phyloP scores from a whole-genome alignment of 495 filamentous ascomycete species.

The Tuber aestivum region DNA sequence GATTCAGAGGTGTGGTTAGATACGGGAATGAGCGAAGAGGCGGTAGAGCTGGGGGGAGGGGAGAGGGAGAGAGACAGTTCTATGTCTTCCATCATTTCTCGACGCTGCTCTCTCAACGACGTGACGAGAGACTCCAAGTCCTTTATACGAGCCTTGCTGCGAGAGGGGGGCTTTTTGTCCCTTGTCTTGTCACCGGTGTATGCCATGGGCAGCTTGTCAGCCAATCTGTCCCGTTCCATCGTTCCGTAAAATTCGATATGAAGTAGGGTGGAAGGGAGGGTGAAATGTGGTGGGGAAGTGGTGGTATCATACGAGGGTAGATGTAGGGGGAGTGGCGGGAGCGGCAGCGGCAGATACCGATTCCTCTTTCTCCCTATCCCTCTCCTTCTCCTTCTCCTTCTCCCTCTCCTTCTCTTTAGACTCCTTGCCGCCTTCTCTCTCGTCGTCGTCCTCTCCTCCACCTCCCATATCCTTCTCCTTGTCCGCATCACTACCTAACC shows the following conservation, averaged over 20 bases:
- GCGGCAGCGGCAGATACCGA: neutral
- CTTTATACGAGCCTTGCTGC: slow-evolving; percentile 19
- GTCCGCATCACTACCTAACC: neutral
- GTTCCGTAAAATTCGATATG: neutral
- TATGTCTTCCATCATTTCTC: slow-evolving; percentile 33
- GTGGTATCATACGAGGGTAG: neutral
- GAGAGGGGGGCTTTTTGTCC: slow-evolving; percentile 11
- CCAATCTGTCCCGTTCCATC: neutral
- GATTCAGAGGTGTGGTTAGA: neutral
- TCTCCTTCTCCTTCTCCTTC: neutral
- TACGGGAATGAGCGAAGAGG: neutral
- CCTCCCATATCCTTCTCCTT: neutral
- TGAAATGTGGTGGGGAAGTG: neutral
- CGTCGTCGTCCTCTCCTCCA: neutral
- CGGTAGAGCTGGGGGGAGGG: neutral
- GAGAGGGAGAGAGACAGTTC: slow-evolving; percentile 9
- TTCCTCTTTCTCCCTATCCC: neutral
- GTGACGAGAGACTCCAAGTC: slow-evolving; percentile 23
- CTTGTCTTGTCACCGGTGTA: neutral
- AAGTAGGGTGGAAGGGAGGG: neutral
- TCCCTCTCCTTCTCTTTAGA: neutral
- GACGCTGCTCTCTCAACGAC: slow-evolving; percentile 22
- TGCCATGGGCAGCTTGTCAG: neutral
- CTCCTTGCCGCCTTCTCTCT: neutral
- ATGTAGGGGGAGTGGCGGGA: neutral